Percentiles rank a stretch among this genome's conserved stretches.
Evolutionary conservation across 495 filamentous ascomycete genomes (phyloP).

Genomic region (Podospora sp.): DNA sequence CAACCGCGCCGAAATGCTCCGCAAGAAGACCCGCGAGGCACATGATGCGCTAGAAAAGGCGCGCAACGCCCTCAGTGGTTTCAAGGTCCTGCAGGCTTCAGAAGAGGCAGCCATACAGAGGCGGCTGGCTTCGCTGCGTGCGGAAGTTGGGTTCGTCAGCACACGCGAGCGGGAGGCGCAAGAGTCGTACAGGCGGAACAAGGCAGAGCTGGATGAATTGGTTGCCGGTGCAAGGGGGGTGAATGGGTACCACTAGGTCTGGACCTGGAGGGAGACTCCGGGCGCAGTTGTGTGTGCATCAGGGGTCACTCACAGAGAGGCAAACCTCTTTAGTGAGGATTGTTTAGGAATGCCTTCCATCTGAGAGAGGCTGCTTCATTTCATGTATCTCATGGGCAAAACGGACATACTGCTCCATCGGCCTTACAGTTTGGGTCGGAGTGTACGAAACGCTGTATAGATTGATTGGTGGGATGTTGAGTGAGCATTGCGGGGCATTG

Average conservation of each 20-base stretch:
- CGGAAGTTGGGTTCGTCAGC: constrained; percentile 82
- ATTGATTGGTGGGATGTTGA: background rate
- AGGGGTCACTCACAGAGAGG: background rate
- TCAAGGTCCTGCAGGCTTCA: constrained; percentile 71
- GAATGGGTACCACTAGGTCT: constrained; percentile 19
- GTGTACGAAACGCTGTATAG: background rate
- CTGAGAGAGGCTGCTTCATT: too few species aligned
- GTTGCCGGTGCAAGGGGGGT: constrained; percentile 14
- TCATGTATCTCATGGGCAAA: too few species aligned
- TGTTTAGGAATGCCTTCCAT: too few species aligned
- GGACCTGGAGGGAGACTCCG: background rate
- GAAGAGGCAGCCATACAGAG: constrained; percentile 75
- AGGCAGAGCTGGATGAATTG: constrained; percentile 75
- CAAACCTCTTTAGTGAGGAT: too few species aligned
- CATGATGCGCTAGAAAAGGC: constrained; percentile 75
- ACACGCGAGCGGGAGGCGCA: constrained; percentile 88
- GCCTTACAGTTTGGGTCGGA: background rate
- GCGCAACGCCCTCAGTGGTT: constrained; percentile 70
- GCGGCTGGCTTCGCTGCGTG: constrained; percentile 73
- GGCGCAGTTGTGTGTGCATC: background rate
- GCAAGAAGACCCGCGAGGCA: constrained; percentile 79
- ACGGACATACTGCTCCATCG: too few species aligned
- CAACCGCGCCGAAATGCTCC: constrained; percentile 78
- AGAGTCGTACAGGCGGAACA: constrained; percentile 74
- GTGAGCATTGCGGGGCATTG: background rate